Base-by-base conservation (phyloP, 805 yeast genomes). In the Candida maltosa region DNA sequence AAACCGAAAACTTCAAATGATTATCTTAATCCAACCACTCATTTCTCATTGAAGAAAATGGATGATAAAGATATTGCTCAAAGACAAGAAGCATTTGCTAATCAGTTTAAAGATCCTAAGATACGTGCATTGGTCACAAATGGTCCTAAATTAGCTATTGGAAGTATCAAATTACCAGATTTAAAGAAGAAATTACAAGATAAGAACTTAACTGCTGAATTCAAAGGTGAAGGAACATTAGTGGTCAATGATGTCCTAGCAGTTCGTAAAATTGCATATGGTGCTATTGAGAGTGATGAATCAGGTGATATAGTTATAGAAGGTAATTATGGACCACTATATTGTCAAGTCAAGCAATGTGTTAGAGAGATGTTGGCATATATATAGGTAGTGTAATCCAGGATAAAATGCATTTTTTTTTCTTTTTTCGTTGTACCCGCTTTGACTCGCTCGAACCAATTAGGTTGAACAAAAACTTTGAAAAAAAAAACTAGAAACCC, bases 201-300 rank as follows among this genome's bases (percentile, higher is more conserved):
- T 4, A 58, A 63, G 37, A 83, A 86, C 32, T 76, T 83, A 48
- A 69, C 65, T 34, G 96, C 95, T 1, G 96, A 89, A 51, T 87
- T 91, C 56, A 79, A 83, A 56, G 94, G 96, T 36, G 96, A 88
- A 56, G 97, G 97, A 54, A 80, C 88, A 0, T 64, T 93, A 26
- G 95, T 89, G 10, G 83, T 94, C 29, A 89, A 89, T 51, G 83
- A 83, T 37, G 66, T 66, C 34, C 75, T 93, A 12, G 81, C 86
- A 1, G 78, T 93, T 6, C 66, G 87, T 36, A 91, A 91, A 53
- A 69, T 84, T 3, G 52, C 68, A 1, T 56, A 60, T 39, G 57
- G 65, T 22, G 52, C 54, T 15, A 40, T 46, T 6, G 68, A 62
- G 34, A 57, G 61, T 18, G 73, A 67, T 16, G 81, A 75, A 28